Conservation (phyloP, 2,329 filamentous ascomycete species). For the Microascus cirrosus region DNA sequence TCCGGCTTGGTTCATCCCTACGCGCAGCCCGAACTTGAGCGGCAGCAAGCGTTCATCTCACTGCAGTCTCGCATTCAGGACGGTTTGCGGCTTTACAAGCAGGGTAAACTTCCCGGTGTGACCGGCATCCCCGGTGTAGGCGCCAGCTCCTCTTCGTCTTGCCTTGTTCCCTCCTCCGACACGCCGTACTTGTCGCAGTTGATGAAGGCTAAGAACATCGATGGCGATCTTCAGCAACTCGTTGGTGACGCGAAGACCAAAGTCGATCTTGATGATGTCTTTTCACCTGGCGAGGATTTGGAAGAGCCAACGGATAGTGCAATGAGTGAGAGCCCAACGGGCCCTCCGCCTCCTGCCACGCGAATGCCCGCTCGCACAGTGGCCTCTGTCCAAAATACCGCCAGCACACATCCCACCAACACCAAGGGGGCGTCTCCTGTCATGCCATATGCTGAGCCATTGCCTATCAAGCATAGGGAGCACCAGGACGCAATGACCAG, state of each 20-base stretch:
- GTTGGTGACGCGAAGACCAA: constrained; percentile 49
- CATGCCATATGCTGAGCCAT: background rate
- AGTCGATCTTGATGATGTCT: constrained; percentile 35
- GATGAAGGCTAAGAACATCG: constrained; percentile 50
- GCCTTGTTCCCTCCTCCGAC: constrained; percentile 41
- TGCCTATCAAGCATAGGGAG: background rate
- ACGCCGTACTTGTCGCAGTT: constrained; percentile 59
- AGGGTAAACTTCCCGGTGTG: constrained; percentile 24
- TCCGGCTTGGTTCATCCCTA: constrained; percentile 50
- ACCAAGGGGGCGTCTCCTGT: background rate
- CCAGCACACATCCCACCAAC: constrained; percentile 1
- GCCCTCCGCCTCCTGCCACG: background rate
- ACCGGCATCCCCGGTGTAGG: constrained; percentile 9
- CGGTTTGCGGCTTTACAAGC: constrained; percentile 38
- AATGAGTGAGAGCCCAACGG: background rate
- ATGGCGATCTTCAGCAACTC: constrained; percentile 44
- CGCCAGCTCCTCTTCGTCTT: background rate
- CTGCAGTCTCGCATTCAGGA: constrained; percentile 42
- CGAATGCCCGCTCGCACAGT: background rate
- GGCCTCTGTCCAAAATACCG: background rate
- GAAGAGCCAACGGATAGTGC: constrained; percentile 22
- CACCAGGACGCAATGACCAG: background rate
- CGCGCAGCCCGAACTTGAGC: constrained; percentile 43
- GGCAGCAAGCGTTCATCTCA: constrained; percentile 38
- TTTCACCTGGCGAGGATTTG: constrained; percentile 42